Conservation (phyloP, 371 early-diverging fungal genomes). For the Mortierella sp. region DNA sequence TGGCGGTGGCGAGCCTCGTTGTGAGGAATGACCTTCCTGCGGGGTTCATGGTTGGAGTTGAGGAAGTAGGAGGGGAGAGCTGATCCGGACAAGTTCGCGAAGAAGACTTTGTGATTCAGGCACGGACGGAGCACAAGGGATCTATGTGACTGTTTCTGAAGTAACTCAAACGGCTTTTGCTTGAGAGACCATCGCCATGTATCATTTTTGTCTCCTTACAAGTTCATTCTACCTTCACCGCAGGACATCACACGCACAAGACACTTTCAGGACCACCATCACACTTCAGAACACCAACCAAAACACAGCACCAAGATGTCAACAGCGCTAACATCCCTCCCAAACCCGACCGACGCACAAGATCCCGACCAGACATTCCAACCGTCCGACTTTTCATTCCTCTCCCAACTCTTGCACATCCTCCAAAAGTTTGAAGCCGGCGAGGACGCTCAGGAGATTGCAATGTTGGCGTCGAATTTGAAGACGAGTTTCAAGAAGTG, state of each 20-base stretch:
- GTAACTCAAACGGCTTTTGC: too few species aligned
- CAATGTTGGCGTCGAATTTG: conserved; percentile 39
- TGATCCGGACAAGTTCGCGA: conserved; percentile 11
- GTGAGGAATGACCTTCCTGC: conserved; percentile 15
- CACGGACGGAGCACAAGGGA: not conserved
- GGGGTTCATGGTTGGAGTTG: conserved; percentile 1
- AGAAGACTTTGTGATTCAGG: not conserved
- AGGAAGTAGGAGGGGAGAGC: not conserved
- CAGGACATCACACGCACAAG: not conserved
- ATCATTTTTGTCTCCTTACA: too few species aligned
- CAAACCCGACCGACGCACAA: not conserved
- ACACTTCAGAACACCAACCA: not conserved
- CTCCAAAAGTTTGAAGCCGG: conserved; percentile 49
- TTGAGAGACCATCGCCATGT: too few species aligned
- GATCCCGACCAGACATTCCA: conserved; percentile 48
- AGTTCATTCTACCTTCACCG: too few species aligned
- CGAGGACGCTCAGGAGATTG: conserved; percentile 54
- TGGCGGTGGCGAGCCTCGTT: not conserved
- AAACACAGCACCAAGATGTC: conserved; percentile 10
- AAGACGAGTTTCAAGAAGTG: conserved; percentile 57
- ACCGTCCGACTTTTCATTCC: conserved; percentile 57
- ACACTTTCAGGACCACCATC: not conserved
- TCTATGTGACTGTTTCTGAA: not conserved
- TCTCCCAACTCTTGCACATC: conserved; percentile 46
- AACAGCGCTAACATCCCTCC: not conserved